A percentile compares a stretch with the other conserved stretches of the same genome.
Evolutionary conservation across 345 rosid species (phyloP).

Genomic region (Leavenworthia alabamica): DNA sequence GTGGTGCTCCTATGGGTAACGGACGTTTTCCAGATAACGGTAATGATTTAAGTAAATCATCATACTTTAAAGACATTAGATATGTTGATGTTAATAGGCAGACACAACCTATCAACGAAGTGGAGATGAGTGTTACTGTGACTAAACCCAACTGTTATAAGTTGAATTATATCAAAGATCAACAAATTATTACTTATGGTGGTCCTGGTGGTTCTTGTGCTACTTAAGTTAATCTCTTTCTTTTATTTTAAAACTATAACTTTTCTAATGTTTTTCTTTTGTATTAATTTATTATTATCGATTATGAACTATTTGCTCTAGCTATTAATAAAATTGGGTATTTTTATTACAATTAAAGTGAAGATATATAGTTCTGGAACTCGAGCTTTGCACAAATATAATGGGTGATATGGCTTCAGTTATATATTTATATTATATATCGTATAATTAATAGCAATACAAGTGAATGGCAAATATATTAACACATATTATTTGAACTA

Average conservation of each 20-base stretch:
- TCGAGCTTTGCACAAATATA: background rate
- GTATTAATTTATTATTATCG: background rate
- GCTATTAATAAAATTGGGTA: background rate
- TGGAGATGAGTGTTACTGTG: background rate
- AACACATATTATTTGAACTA: background rate
- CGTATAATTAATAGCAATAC: no score
- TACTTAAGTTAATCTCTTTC: background rate
- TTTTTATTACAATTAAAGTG: background rate
- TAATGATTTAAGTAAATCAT: background rate
- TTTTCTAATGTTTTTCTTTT: background rate
- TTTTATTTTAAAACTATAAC: background rate
- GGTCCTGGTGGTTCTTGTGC: background rate
- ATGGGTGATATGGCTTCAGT: background rate
- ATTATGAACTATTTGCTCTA: background rate
- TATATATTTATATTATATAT: background rate
- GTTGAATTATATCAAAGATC: background rate
- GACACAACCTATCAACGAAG: background rate
- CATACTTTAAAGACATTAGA: background rate
- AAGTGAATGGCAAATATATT: no score
- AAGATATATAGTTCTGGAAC: background rate
- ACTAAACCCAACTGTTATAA: background rate
- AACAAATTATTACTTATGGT: background rate
- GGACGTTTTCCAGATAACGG: background rate
- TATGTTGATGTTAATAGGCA: background rate
- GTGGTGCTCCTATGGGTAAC: conserved; percentile 7